Percentiles rank a stretch among this genome's conserved stretches.
Evolutionary conservation across 768 basidiomycete species (phyloP).

Genomic region (Dentipellis sp.): DNA sequence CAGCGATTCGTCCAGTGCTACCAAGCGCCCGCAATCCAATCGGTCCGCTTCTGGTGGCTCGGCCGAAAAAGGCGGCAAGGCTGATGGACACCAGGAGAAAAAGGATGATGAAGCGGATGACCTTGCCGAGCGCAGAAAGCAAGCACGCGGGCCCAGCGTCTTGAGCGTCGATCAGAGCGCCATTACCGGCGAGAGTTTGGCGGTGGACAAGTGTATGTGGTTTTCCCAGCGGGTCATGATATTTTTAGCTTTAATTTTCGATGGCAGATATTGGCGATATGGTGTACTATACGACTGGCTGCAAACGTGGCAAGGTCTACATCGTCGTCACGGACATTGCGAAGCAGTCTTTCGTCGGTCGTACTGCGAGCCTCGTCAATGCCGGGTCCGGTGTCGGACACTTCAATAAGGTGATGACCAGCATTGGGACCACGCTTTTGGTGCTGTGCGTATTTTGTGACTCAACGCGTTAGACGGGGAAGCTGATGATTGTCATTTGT

Average conservation of each 20-base stretch:
- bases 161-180: conserved; percentile 36
- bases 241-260: not conserved
- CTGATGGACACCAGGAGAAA: not conserved
- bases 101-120: conserved; percentile 10
- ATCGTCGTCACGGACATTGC: conserved; percentile 28
- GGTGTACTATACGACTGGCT: conserved; percentile 29
- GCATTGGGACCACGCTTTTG: conserved; percentile 34
- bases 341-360: conserved; percentile 34
- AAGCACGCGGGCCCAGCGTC: conserved; percentile 31
- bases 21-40: not conserved
- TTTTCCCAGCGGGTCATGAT: not conserved
- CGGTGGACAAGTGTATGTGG: conserved; percentile 31
- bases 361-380: conserved; percentile 34
- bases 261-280: conserved; percentile 26
- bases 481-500: not conserved
- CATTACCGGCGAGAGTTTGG: conserved; percentile 38
- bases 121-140: conserved; percentile 10
- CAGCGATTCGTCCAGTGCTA: not conserved
- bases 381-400: conserved; percentile 31
- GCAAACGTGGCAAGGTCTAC: conserved; percentile 30
- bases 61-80: not conserved
- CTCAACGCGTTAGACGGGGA: not conserved
- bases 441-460: conserved; percentile 20
- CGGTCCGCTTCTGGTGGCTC: not conserved
- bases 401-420: conserved; percentile 34